Base-by-base conservation (phyloP, 192 early-diverging fungal species). In the Phycomyces blakesleeanus region DNA sequence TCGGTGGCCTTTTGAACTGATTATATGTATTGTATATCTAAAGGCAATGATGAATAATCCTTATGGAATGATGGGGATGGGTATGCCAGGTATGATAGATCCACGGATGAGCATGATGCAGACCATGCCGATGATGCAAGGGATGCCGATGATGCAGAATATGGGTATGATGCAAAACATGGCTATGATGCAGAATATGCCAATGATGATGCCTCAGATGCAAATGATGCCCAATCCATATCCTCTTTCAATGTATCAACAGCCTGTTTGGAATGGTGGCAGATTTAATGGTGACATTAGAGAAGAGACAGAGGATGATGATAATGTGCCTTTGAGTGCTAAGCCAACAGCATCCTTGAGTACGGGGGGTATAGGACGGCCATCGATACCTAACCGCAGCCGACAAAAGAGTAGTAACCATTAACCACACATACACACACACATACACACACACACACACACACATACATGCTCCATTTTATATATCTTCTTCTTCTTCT, bases 151-250 rank as follows among this genome's bases (percentile, higher is more conserved):
- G 44, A 47, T 47, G 44, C 44, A 47, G 44, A 47, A 47, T 18
- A 47, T 47, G 44, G 29, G 3, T 7, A 47, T 47, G 44, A 47
- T 47, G 44, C 44, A 47, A 47, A 47, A 47, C 11, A 47, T 47
- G 44, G 18, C 18, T 3, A 47, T 47, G 44, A 47, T 47, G 44
- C 44, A 47, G 44, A 47, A 47, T 11, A 47, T 47, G 44, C 44
- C 44, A 47, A n/a, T 18, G 44, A 47, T 47, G 44, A 47, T 47
- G 44, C 44, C 44, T n/a, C 44, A 47, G 44, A 12, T 47, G 11
- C 44, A 2, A n/a, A 47, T 47, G 44, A 18, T 47, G 18, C 44
- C 44, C 44, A 47, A 47, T 11, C 15, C 1, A 47, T n/a, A 47
- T 47, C 12, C n/a, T n/a, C n/a, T n/a, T n/a, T n/a, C 44, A 47